phyloP scores from a whole-genome alignment of 768 basidiomycete genomes.

The Polyporus arcularius region DNA sequence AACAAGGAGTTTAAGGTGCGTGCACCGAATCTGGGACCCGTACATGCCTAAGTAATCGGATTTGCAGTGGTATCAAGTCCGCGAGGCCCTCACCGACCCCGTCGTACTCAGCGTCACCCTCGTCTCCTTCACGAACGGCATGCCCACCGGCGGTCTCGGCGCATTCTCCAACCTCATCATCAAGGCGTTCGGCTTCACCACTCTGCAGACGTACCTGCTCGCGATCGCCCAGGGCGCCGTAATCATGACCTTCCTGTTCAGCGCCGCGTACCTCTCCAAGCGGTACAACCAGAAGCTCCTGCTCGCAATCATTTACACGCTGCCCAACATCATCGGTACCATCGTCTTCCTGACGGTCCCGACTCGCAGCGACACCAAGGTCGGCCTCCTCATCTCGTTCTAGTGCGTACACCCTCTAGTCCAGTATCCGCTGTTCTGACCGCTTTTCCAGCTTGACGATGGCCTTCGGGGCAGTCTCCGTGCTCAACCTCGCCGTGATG shows the following conservation, averaged over 20 bases:
- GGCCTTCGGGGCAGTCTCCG: constrained; percentile 48
- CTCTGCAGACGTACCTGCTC: constrained; percentile 47
- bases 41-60: neutral
- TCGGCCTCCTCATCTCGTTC: constrained; percentile 51
- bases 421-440: constrained; percentile 18
- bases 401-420: constrained; percentile 31
- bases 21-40: constrained; percentile 30
- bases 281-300: constrained; percentile 47
- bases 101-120: constrained; percentile 48
- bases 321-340: constrained; percentile 51
- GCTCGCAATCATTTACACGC: constrained; percentile 45
- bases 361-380: constrained; percentile 42
- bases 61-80: constrained; percentile 8
- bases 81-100: constrained; percentile 47
- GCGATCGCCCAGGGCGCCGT: constrained; percentile 30
- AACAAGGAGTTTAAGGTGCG: constrained; percentile 48
- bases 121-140: constrained; percentile 32
- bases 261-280: constrained; percentile 43
- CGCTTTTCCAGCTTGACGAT: constrained; percentile 40
- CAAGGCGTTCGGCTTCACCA: constrained; percentile 49
- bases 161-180: constrained; percentile 57
- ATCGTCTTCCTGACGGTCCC: constrained; percentile 49
- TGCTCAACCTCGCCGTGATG: constrained; percentile 49
- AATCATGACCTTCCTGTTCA: constrained; percentile 48
- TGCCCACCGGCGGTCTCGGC: constrained; percentile 40